Evolutionary conservation across 192 early-diverging fungal species (phyloP).

Genomic region (Cladochytrium replicatum): DNA sequence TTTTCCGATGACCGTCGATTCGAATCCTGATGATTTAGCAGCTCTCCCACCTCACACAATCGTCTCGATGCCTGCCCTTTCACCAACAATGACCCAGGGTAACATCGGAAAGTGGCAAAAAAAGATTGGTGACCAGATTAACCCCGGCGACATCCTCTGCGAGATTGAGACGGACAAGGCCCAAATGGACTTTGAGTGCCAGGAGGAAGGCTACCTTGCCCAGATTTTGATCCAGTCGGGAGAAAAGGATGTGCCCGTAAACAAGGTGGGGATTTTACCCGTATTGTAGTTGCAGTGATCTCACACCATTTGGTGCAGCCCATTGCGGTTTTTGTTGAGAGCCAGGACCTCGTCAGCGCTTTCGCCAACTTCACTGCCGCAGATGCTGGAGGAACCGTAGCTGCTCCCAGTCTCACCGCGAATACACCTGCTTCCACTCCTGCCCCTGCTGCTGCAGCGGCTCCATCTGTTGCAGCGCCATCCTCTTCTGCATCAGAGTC

Average conservation of each 20-base stretch:
- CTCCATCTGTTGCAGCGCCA: no score
- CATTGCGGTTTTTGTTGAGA: conserved; percentile 84
- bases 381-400: conserved; percentile 6
- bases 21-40: no score
- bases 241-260: conserved; percentile 80
- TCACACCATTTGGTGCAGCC: conserved; percentile 53
- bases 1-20: no score
- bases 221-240: conserved; percentile 74
- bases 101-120: conserved; percentile 91
- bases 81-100: conserved; percentile 98
- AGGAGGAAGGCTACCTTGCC: conserved; percentile 93
- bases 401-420: no score
- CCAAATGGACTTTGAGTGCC: conserved; percentile 98
- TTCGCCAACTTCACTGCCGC: conserved; percentile 71
- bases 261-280: no score
- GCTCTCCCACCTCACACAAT: conserved; percentile 66
- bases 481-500: no score
- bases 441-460: conserved; percentile 15
- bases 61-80: conserved; percentile 94
- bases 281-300: no score
- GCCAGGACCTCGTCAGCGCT: conserved; percentile 71
- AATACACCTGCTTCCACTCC: conserved; percentile 12
- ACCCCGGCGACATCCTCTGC: conserved; percentile 83
- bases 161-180: conserved; percentile 99
- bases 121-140: conserved; percentile 80